These are phyloP conservation scores for Bathelium albidoporum DNA, from an alignment of 495 filamentous ascomycete genomes.

Conservation along the genomic window DNA sequence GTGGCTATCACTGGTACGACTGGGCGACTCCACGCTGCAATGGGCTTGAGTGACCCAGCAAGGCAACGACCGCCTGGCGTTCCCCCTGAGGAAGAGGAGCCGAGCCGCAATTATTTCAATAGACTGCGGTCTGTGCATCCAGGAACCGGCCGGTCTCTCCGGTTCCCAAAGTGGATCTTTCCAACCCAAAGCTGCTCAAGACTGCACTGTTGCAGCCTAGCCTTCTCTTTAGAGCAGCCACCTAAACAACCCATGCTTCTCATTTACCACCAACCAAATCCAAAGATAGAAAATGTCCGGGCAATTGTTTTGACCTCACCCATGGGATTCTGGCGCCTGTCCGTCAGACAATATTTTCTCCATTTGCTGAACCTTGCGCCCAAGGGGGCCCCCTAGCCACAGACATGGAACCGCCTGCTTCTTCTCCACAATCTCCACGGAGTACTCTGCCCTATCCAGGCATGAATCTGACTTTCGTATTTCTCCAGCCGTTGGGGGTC, in stretches of 20 bases:
- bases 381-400: not conserved
- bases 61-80: too few relatives aligned
- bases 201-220: not conserved
- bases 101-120: not conserved
- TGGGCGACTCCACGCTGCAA: not conserved
- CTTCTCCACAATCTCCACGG: not conserved
- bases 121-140: not conserved
- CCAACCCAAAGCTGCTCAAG: not conserved
- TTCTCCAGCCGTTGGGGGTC: not conserved
- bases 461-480: not conserved
- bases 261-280: not conserved
- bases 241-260: not conserved
- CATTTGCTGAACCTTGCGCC: not conserved
- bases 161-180: not conserved
- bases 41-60: not conserved
- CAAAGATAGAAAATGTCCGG: not conserved
- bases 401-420: not conserved
- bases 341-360: not conserved
- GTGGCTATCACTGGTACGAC: not conserved
- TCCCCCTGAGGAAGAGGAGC: not conserved
- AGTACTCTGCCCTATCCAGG: not conserved
- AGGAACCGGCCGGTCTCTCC: not conserved
- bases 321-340: not conserved
- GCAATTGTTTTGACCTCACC: not conserved
- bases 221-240: not conserved